Conservation (phyloP, 2,329 filamentous ascomycete species). For the Leptographium galeiforme region DNA sequence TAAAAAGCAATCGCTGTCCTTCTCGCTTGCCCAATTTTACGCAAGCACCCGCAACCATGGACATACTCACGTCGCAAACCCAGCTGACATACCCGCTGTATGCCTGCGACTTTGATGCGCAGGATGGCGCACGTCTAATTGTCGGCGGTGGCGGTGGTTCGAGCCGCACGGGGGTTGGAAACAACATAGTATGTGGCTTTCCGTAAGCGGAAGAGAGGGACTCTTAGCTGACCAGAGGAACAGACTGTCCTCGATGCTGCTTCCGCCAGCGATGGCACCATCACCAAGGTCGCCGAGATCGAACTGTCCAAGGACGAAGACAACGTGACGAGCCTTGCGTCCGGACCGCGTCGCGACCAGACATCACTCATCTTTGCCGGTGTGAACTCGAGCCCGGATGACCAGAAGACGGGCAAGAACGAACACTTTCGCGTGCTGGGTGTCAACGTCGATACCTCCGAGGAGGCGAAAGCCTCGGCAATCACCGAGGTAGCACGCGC, state of each 20-base stretch:
- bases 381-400: slow-evolving; percentile 66
- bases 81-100: slow-evolving; percentile 75
- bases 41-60: slow-evolving; percentile 5
- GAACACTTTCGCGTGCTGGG: slow-evolving; percentile 70
- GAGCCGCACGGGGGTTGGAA: slow-evolving; percentile 66
- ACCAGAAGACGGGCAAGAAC: slow-evolving; percentile 65
- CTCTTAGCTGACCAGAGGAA: not conserved
- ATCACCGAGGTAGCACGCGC: slow-evolving; percentile 39
- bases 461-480: slow-evolving; percentile 10
- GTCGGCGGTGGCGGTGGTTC: slow-evolving; percentile 83
- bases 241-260: slow-evolving; percentile 63
- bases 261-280: slow-evolving; percentile 40
- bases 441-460: slow-evolving; percentile 28
- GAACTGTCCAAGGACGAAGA: slow-evolving; percentile 76
- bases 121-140: slow-evolving; percentile 60
- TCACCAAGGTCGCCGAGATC: slow-evolving; percentile 56
- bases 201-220: not conserved
- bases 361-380: slow-evolving; percentile 54
- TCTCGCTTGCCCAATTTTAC: too few species aligned
- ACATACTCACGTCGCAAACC: slow-evolving; percentile 41
- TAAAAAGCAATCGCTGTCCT: too few species aligned
- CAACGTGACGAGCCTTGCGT: slow-evolving; percentile 70
- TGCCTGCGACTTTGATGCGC: slow-evolving; percentile 75
- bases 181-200: slow-evolving; percentile 57
- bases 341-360: slow-evolving; percentile 46